A percentile compares a stretch with the other conserved stretches of the same genome.
Evolutionary conservation across 139 green algal species (phyloP).

Genomic region (Chlorella ohadii): DNA sequence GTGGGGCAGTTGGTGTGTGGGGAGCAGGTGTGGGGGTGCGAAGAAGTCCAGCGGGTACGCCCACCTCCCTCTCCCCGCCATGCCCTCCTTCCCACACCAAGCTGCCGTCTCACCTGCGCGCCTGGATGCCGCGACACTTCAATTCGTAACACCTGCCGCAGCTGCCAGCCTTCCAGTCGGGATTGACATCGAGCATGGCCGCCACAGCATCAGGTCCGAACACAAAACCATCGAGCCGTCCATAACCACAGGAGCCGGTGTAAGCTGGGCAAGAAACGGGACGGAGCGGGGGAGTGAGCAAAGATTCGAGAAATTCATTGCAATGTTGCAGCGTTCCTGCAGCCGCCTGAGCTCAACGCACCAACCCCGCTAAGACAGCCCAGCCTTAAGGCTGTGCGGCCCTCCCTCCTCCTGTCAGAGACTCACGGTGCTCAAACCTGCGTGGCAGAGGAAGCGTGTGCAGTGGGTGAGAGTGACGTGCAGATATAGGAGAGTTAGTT

Average conservation of each 20-base stretch:
- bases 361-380: too few species aligned
- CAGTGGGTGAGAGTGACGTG: too few species aligned
- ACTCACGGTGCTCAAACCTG: constrained; percentile 35
- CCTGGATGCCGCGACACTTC: constrained; percentile 37
- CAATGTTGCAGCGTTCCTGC: too few species aligned
- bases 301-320: too few species aligned
- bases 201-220: constrained; percentile 36
- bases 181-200: constrained; percentile 33
- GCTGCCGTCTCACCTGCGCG: not conserved
- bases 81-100: too few species aligned
- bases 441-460: too few species aligned
- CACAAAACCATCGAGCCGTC: constrained; percentile 25
- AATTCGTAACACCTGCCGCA: constrained; percentile 42
- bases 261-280: too few species aligned
- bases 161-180: constrained; percentile 2
- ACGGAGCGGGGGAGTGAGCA: too few species aligned
- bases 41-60: not conserved
- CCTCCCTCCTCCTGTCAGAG: too few species aligned
- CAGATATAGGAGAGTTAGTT: too few species aligned
- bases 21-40: not conserved
- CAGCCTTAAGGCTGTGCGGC: too few species aligned
- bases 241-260: constrained; percentile 44
- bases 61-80: not conserved
- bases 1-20: not conserved
- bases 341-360: too few species aligned